phyloP scores from a whole-genome alignment of 345 rosid genomes.

The Combretum micranthum region DNA sequence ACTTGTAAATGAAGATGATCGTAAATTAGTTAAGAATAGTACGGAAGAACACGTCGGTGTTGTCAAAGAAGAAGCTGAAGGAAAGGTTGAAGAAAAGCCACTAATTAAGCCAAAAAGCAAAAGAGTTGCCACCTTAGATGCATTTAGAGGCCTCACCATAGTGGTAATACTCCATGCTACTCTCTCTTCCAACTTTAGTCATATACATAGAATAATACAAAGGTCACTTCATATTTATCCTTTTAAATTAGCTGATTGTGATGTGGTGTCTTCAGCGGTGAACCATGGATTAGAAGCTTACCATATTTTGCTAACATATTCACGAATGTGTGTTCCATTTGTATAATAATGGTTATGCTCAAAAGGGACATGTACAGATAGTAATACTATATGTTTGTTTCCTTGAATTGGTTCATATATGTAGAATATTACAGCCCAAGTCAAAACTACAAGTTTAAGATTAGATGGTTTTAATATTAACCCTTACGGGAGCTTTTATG shows the following conservation, averaged over 20 bases:
- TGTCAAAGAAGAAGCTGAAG: conserved; percentile 7
- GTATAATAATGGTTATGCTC: too few species aligned
- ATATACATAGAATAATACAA: neutral
- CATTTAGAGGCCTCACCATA: conserved; percentile 56
- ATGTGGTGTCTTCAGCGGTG: too few species aligned
- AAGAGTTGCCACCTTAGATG: conserved; percentile 54
- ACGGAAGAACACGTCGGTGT: conserved; percentile 3
- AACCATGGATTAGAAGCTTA: neutral
- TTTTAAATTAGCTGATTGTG: neutral
- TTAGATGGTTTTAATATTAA: neutral
- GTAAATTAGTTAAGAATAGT: neutral
- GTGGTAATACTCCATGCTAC: conserved; percentile 20
- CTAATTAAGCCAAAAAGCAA: conserved; percentile 28
- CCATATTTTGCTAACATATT: too few species aligned
- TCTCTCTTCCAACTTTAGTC: neutral
- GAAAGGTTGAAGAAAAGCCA: conserved; percentile 15
- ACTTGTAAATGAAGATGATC: conserved; percentile 6
- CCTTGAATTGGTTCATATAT: too few species aligned
- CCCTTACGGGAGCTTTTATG: too few species aligned
- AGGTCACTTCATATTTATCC: neutral
- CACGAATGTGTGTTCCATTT: too few species aligned
- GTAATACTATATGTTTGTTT: too few species aligned
- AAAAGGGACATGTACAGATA: too few species aligned
- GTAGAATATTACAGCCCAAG: too few species aligned
- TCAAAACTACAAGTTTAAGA: too few species aligned